Evolutionary conservation across 345 rosid genomes (phyloP).

Genomic region (Toxicodendron radicans): DNA sequence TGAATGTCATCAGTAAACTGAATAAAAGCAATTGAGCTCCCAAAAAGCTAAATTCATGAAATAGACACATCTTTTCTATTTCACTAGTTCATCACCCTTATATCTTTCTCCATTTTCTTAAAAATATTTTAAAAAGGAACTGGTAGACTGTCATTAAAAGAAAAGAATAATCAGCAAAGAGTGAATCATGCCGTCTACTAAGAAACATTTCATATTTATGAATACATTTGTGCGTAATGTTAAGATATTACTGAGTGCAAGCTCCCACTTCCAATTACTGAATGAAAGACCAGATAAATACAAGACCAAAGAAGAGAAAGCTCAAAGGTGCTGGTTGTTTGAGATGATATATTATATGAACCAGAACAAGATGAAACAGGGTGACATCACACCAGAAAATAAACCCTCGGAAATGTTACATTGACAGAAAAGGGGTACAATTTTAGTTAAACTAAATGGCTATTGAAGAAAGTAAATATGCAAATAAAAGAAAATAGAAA

Average conservation of each 20-base stretch:
- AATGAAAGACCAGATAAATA: not conserved
- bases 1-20: not conserved
- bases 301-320: not conserved
- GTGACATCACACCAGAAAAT: not conserved
- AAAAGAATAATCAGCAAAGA: too few relatives aligned
- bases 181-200: too few relatives aligned
- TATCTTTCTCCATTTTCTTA: too few relatives aligned
- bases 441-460: not conserved
- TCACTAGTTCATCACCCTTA: too few relatives aligned
- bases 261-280: not conserved
- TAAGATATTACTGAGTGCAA: too few relatives aligned
- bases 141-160: too few relatives aligned
- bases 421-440: not conserved
- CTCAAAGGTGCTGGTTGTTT: not conserved
- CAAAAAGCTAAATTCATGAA: conserved; percentile 9
- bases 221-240: too few relatives aligned
- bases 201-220: too few relatives aligned
- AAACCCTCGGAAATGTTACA: not conserved
- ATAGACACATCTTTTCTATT: not conserved
- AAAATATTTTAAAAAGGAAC: too few relatives aligned
- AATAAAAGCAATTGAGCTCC: not conserved
- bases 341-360: not conserved
- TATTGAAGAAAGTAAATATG: not conserved
- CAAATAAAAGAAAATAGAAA: not conserved
- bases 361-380: not conserved